Percentiles rank a stretch among this genome's conserved stretches.
phyloP scores from a whole-genome alignment of 2,329 filamentous ascomycete genomes.

The Claviceps humidiphila region DNA sequence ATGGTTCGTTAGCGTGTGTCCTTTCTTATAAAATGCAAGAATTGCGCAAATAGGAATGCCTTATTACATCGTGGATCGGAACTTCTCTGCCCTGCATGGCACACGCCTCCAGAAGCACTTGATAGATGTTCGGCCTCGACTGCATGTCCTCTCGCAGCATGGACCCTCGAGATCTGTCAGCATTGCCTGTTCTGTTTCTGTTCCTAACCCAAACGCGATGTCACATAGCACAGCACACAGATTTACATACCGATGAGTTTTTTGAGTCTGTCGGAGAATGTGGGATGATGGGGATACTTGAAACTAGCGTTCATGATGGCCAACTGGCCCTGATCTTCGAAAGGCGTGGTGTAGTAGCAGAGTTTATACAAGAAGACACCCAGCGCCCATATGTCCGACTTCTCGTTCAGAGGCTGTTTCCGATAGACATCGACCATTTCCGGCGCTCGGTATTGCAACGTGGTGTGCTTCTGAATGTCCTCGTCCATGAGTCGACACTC shows the following conservation, averaged over 20 bases:
- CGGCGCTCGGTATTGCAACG: slow-evolving; percentile 90
- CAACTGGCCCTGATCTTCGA: slow-evolving; percentile 94
- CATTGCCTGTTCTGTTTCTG: not conserved
- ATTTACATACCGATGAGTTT: slow-evolving; percentile 61
- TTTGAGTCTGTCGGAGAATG: slow-evolving; percentile 83
- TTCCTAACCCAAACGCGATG: not conserved
- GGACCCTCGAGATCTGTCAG: slow-evolving; percentile 40
- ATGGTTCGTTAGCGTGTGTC: slow-evolving; percentile 4
- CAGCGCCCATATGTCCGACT: slow-evolving; percentile 96
- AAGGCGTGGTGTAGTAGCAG: slow-evolving; percentile 97
- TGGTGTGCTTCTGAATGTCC: slow-evolving; percentile 93
- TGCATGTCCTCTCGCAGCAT: slow-evolving; percentile 82
- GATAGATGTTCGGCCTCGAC: slow-evolving; percentile 79
- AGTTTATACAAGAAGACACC: slow-evolving; percentile 94
- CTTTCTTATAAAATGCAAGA: not conserved
- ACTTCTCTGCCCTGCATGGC: slow-evolving; percentile 76
- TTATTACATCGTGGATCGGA: slow-evolving; percentile 74
- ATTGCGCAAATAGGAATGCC: not conserved
- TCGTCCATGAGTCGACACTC: slow-evolving; percentile 92
- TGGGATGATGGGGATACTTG: slow-evolving; percentile 77
- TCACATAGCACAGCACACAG: not conserved
- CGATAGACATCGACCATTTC: slow-evolving; percentile 99
- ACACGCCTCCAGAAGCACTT: slow-evolving; percentile 78
- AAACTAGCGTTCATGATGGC: slow-evolving; percentile 93
- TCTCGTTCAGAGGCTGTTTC: slow-evolving; percentile 93